Conservation (phyloP, 192 early-diverging fungal species). For the Backusella liffmaniae region DNA sequence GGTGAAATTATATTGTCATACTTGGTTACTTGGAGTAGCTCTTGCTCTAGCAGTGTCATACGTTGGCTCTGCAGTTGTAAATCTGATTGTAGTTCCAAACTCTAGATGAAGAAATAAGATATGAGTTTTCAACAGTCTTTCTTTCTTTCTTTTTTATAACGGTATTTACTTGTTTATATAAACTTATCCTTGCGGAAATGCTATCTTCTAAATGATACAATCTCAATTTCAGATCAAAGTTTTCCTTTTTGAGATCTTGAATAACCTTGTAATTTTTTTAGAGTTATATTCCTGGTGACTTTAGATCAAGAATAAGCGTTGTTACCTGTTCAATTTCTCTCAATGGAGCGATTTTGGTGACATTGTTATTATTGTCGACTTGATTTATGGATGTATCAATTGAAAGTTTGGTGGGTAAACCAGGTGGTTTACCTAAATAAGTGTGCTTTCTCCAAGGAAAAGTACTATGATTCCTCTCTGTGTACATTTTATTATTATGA, state of each 20-base stretch:
- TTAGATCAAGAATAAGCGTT: neutral
- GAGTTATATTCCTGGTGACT: neutral
- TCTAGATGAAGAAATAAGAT: neutral
- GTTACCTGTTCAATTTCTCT: constrained; percentile 16
- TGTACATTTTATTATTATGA: neutral
- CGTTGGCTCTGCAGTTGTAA: neutral
- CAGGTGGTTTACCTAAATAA: constrained; percentile 13
- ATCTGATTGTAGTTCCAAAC: neutral
- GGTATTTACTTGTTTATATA: neutral
- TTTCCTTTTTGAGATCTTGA: constrained; percentile 18
- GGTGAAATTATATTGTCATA: neutral
- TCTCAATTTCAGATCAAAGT: constrained; percentile 23
- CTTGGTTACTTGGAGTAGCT: neutral
- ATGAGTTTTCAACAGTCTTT: neutral
- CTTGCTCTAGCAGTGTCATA: neutral
- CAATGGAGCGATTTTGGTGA: neutral
- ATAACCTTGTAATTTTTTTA: neutral
- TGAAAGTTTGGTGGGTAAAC: neutral
- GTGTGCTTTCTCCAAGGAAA: neutral
- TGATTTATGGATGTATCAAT: neutral
- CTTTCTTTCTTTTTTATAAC: neutral
- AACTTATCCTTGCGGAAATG: neutral
- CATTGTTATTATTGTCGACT: neutral
- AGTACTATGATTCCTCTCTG: neutral
- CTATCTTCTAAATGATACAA: constrained; percentile 17